Conservation (phyloP, 371 early-diverging fungal species). For the Mucor mucedo region DNA sequence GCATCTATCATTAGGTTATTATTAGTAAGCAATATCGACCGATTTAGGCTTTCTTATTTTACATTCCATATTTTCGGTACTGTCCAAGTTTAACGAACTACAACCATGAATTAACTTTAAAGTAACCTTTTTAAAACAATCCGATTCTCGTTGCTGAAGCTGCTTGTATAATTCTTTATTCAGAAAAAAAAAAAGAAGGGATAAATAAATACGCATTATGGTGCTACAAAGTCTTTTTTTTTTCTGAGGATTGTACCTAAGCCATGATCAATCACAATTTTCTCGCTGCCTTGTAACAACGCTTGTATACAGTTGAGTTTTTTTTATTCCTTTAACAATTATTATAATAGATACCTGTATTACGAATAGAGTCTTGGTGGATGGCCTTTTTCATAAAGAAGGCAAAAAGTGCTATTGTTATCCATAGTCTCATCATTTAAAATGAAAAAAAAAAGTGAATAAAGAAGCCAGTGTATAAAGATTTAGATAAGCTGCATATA, state of each 20-base stretch:
- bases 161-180: slow-evolving; percentile 16
- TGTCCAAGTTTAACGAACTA: slow-evolving; percentile 7
- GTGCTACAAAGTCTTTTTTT: too few species aligned
- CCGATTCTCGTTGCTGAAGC: slow-evolving; percentile 21
- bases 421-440: too few species aligned
- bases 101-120: slow-evolving; percentile 19
- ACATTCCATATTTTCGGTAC: slow-evolving; percentile 21
- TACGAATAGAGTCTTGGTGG: too few species aligned
- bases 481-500: too few species aligned
- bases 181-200: background rate
- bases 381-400: too few species aligned
- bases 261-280: slow-evolving; percentile 25
- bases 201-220: background rate
- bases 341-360: too few species aligned
- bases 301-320: too few species aligned
- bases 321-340: too few species aligned
- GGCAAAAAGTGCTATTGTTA: too few species aligned
- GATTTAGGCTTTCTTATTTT: background rate
- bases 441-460: too few species aligned
- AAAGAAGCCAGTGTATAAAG: too few species aligned
- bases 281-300: slow-evolving; percentile 4
- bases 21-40: background rate
- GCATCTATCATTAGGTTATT: slow-evolving; percentile 17
- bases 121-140: slow-evolving; percentile 27
- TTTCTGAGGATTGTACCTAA: slow-evolving; percentile 14